Conservation (phyloP, 345 rosid species). For the Linum trigynum region DNA sequence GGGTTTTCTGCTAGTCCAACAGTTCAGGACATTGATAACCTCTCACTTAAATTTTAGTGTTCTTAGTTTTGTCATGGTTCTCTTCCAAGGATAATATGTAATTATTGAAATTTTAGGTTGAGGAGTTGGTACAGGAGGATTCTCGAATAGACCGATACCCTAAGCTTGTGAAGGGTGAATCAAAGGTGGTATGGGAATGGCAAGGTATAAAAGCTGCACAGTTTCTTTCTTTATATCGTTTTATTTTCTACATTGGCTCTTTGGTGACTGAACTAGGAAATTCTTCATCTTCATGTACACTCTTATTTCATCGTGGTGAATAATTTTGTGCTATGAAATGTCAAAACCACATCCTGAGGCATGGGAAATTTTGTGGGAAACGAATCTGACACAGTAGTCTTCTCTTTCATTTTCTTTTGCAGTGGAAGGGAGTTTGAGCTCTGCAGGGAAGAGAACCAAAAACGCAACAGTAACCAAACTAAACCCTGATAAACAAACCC, state of each 20-base stretch:
- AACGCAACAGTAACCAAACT: constrained; percentile 25
- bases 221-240: background rate
- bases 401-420: constrained; percentile 9
- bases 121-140: constrained; percentile 76
- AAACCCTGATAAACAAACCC: constrained; percentile 20
- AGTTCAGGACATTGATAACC: no score
- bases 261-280: no score
- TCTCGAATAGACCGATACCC: constrained; percentile 79
- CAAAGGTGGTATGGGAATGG: constrained; percentile 96
- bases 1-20: no score
- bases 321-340: no score
- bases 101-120: constrained; percentile 42
- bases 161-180: constrained; percentile 75
- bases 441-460: constrained; percentile 40
- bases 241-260: background rate
- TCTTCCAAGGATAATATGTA: background rate
- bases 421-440: constrained; percentile 75
- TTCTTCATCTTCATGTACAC: no score
- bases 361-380: no score
- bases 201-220: constrained; percentile 43
- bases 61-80: no score
- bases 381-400: background rate
- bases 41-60: no score
- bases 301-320: no score
- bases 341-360: no score